Conservation (phyloP, 257 asterid genomes). For the Solanum pimpinellifolium region DNA sequence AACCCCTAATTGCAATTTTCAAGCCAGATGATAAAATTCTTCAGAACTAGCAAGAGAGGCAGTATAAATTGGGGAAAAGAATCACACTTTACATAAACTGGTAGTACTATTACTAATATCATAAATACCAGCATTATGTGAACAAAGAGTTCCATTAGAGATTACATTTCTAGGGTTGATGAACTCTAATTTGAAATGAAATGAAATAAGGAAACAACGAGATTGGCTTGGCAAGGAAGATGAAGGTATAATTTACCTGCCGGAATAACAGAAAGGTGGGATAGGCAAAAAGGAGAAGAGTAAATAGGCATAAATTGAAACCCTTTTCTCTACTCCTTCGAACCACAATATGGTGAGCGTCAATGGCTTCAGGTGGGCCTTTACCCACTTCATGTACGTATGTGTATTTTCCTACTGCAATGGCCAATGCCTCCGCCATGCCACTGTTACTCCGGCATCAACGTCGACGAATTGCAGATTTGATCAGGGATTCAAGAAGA, state of each 20-base stretch:
- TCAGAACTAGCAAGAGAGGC: neutral
- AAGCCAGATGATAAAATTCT: neutral
- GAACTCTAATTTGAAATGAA: neutral
- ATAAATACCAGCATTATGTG: neutral
- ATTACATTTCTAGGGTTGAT: neutral
- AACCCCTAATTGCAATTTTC: neutral
- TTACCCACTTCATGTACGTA: constrained; percentile 41
- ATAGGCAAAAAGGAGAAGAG: constrained; percentile 20
- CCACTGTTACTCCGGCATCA: neutral
- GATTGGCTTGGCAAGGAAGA: neutral
- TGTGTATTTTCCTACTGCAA: constrained; percentile 32
- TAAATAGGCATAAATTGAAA: constrained; percentile 17
- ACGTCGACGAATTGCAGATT: neutral
- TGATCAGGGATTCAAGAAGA: neutral
- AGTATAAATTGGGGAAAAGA: neutral
- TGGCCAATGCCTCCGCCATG: constrained; percentile 15
- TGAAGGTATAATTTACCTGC: constrained; percentile 26
- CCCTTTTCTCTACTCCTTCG: constrained; percentile 15
- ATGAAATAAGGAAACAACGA: neutral
- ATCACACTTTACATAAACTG: neutral
- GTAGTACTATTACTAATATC: neutral
- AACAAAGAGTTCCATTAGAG: neutral
- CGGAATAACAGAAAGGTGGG: constrained; percentile 16
- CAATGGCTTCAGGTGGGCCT: constrained; percentile 48
- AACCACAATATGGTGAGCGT: constrained; percentile 52